Base-by-base conservation (phyloP, 139 green algal genomes). In the Chlamydomonas incerta region DNA sequence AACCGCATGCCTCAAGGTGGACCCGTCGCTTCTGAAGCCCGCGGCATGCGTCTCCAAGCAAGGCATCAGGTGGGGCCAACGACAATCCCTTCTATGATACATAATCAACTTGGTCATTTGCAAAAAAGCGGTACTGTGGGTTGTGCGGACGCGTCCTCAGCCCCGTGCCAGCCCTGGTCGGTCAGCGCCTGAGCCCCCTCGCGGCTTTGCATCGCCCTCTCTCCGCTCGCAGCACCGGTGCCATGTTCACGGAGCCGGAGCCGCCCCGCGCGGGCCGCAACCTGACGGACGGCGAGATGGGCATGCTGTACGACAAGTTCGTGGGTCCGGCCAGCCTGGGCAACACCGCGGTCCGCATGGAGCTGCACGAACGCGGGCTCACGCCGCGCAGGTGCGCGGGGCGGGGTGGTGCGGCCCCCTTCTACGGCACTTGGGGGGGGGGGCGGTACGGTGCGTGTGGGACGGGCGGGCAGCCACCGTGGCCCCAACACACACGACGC, bases 241-340 rank as follows among this genome's bases (percentile, higher is more conserved):
- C 63, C 9, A 5, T 83, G 17, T 83, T 83, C 47, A 35, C 37
- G 8, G 23, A 8, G 6, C 57, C 31, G 31, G 65, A 75, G 20
- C n/a, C 47, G 20, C 65, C 24, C 2, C 79, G 23, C 0, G 29
- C 31, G 20, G 79, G 79, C 5, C 79, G 79, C 8, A 52, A 68
- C 23, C 65, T 85, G 3, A 85, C n/a, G 0, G 79, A 85, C 28
- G 21, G 33, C 0, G 79, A 85, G 10, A 85, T 85, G 79, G 47
- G 60, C 31, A 10, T 34, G 0, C 62, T 85, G 31, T 85, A 76
- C 29, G 67, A 85, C 47, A 73, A 73, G 14, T 85, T 68, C 28
- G 79, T 85, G 23, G 79, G 79, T 0, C n/a, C 65, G 0, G 55
- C 21, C 79, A 85, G 79, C 79, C 46, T 85, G 3, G 41, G 41